phyloP scores from a whole-genome alignment of 352 stramenopile species.

The Phytophthora pinifolia region DNA sequence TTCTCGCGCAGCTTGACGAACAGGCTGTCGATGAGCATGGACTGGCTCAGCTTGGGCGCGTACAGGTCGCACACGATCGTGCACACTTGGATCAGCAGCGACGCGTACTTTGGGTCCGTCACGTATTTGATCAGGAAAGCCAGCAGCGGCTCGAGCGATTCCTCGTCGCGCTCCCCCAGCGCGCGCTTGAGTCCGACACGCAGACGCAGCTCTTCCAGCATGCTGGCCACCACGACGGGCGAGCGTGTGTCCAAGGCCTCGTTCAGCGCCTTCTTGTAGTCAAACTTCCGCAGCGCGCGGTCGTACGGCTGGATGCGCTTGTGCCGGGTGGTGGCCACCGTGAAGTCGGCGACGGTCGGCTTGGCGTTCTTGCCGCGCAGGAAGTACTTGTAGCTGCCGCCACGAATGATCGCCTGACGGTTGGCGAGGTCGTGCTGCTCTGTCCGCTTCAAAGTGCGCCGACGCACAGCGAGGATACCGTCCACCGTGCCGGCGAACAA shows the following conservation, averaged over 20 bases:
- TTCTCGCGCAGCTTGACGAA: constrained; percentile 93
- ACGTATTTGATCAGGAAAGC: constrained; percentile 96
- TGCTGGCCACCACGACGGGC: constrained; percentile 90
- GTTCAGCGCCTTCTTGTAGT: constrained; percentile 96
- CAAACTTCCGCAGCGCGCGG: constrained; percentile 92
- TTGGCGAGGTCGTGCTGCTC: constrained; percentile 69
- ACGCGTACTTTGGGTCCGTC: constrained; percentile 93
- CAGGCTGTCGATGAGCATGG: constrained; percentile 92
- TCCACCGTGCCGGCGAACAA: constrained; percentile 78
- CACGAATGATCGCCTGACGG: constrained; percentile 72
- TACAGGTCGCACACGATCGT: constrained; percentile 94
- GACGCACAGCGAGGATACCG: constrained; percentile 81
- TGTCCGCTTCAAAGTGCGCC: constrained; percentile 67
- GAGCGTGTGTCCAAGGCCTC: constrained; percentile 92
- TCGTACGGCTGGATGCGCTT: constrained; percentile 94
- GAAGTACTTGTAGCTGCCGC: constrained; percentile 90
- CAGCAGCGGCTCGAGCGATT: constrained; percentile 93
- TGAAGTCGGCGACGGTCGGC: constrained; percentile 71
- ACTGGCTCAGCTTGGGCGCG: constrained; percentile 89
- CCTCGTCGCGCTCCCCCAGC: constrained; percentile 92
- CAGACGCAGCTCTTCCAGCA: constrained; percentile 94
- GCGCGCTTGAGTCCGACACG: constrained; percentile 90
- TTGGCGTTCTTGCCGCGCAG: constrained; percentile 87
- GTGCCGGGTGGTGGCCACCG: constrained; percentile 79
- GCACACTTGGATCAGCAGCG: constrained; percentile 91